Conservation (phyloP, 2,329 filamentous ascomycete species). For the Calonectria pteridis region DNA sequence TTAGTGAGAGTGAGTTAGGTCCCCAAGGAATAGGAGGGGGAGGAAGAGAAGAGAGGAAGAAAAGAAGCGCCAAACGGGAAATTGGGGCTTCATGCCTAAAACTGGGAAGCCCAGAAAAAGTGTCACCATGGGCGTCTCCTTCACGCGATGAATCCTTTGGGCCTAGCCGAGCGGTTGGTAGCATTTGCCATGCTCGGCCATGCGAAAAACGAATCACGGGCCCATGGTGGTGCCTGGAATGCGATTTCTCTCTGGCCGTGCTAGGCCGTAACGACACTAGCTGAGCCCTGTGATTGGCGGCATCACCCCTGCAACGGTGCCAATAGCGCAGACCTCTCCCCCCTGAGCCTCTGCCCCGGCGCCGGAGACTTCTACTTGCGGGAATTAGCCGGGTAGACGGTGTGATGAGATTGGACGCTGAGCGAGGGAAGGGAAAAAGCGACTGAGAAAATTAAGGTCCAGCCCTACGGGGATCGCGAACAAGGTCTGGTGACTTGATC, state of each 20-base stretch:
- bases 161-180: not conserved
- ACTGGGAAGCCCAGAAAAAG: not conserved
- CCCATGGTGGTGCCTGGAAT: not conserved
- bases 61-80: slow-evolving; percentile 1
- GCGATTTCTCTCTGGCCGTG: not conserved
- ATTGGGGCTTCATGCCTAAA: slow-evolving; percentile 10
- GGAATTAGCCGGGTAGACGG: slow-evolving; percentile 12
- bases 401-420: slow-evolving; percentile 13
- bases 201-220: not conserved
- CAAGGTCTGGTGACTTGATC: not conserved
- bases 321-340: not conserved
- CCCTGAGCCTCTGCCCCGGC: not conserved
- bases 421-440: not conserved
- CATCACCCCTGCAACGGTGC: not conserved
- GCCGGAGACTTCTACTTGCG: slow-evolving; percentile 21
- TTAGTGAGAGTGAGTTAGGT: not conserved
- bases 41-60: not conserved
- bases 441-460: not conserved
- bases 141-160: slow-evolving; percentile 6
- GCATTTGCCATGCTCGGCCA: not conserved
- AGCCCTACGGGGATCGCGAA: slow-evolving; percentile 3
- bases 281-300: not conserved
- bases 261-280: slow-evolving; percentile 19
- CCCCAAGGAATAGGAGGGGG: not conserved
- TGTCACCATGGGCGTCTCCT: not conserved